Evolutionary conservation across 1,139 yeast species (phyloP), one percentile per base, ranked within the genome.

Genomic region (Saccharomyces hybrid): DNA sequence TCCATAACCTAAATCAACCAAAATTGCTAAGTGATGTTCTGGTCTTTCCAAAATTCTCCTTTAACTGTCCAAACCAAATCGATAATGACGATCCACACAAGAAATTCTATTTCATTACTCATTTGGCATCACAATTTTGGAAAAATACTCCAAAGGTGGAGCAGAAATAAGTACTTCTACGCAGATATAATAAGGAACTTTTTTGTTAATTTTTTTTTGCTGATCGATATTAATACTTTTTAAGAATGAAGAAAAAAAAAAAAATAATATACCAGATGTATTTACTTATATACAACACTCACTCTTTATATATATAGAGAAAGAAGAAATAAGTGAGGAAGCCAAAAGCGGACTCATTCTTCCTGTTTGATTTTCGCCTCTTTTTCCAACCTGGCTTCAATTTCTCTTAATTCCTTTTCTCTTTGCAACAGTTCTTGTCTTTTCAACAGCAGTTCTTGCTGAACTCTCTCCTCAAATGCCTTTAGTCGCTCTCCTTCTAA

Each of bases 391-490:
- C 93, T 77, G 64, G 82, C 85, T 68, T 89, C 96, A 63, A 88
- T 85, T 59, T 86, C 91, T 63, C 81, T 82, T 67, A 93, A 79
- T 69, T 93, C 98, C 63, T 84, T 82, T 72, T 93, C 99, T 68
- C 97, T 82, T 55, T 89, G 90, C 64, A 86, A 78, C 60, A 93
- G 79, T 70, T 89, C 96, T 65, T 85, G 83, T 62, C 95, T 80
- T 78, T 90, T 90, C 68, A 82, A 82, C 65, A 87, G 78, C 71
- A 93, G 79, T 70, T 91, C 98, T 66, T 86, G 87, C 70, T 89
- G 97, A 26, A 93, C 97, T 62, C 96, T 79, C 68, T 85, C 88
- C 71, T 86, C 95, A 66, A 85, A 86, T 53, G 87, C 88, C 67
- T 77, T 82, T 65, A 86, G 76, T 69, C 93, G 79, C 70, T 86